Conservation (phyloP, 176 grass and related monocot species). For the Aegilops longissima region DNA sequence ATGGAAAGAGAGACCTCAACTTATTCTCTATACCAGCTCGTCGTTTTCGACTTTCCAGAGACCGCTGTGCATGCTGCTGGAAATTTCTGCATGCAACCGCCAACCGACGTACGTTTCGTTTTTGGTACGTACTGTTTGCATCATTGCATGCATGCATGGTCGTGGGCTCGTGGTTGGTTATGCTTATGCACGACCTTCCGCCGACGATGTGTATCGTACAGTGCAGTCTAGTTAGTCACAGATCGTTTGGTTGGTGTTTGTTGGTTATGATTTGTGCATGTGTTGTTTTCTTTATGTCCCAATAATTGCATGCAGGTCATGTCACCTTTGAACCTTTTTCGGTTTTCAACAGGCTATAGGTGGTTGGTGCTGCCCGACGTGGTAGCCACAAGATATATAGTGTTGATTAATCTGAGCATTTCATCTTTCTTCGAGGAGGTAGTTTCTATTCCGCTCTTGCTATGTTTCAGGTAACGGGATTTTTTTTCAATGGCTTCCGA, state of each 20-base stretch:
- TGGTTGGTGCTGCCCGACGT: not conserved
- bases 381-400: not conserved
- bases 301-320: constrained; percentile 31
- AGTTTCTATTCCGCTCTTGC: too few species aligned
- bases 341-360: not conserved
- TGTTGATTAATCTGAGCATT: not conserved
- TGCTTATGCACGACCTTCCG: too few species aligned
- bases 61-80: not conserved
- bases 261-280: not conserved
- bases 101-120: not conserved
- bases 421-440: not conserved
- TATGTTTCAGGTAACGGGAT: too few species aligned
- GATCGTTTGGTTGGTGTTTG: not conserved
- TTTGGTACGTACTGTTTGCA: too few species aligned
- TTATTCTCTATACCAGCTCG: not conserved
- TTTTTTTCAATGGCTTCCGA: too few species aligned
- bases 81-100: not conserved
- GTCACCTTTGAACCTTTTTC: not conserved
- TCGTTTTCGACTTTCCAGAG: not conserved
- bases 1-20: constrained; percentile 7
- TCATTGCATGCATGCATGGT: too few species aligned
- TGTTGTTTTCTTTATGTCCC: not conserved
- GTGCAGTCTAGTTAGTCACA: too few species aligned
- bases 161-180: too few species aligned
- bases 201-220: too few species aligned